These are phyloP conservation scores for Kalmusia sp. DNA, from an alignment of 2,329 filamentous ascomycete species.

Conservation along the genomic window DNA sequence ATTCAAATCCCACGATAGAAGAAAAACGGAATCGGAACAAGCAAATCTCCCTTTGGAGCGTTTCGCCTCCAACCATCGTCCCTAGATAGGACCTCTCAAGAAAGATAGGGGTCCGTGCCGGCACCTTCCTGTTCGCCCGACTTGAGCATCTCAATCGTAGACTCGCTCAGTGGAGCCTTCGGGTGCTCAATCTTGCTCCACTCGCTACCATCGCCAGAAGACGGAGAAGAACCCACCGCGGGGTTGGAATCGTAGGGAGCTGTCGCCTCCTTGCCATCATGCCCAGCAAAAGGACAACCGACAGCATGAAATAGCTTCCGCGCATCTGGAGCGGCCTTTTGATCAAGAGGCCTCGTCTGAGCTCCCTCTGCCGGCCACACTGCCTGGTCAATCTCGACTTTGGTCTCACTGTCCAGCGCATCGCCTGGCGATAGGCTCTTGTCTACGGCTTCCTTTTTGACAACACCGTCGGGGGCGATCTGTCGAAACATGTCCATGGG, in stretches of 20 bases:
- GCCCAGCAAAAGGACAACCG: conserved; percentile 18
- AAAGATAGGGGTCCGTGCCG: conserved; percentile 38
- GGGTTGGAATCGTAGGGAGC: conserved; percentile 13
- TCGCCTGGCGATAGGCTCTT: conserved; percentile 40
- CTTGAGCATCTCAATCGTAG: conserved; percentile 36
- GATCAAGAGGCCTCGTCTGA: conserved; percentile 16
- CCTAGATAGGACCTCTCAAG: conserved; percentile 26
- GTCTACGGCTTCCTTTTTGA: conserved; percentile 52
- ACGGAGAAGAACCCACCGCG: background rate
- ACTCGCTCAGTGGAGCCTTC: conserved; percentile 12
- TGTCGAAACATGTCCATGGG: conserved; percentile 72
- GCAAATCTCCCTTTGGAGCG: too few relatives aligned
- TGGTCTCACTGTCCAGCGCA: conserved; percentile 27
- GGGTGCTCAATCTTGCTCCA: conserved; percentile 44
- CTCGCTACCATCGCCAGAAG: conserved; percentile 14
- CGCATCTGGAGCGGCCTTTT: background rate
- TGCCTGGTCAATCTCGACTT: conserved; percentile 18
- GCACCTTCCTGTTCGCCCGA: conserved; percentile 46
- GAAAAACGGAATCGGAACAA: too few relatives aligned
- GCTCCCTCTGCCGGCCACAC: conserved; percentile 13
- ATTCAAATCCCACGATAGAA: background rate
- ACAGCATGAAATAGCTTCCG: conserved; percentile 11
- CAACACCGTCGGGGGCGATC: conserved; percentile 61
- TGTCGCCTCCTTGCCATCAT: conserved; percentile 10
- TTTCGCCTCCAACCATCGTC: background rate